Evolutionary conservation across 345 rosid species (phyloP).

Genomic region (Erucastrum elatum): DNA sequence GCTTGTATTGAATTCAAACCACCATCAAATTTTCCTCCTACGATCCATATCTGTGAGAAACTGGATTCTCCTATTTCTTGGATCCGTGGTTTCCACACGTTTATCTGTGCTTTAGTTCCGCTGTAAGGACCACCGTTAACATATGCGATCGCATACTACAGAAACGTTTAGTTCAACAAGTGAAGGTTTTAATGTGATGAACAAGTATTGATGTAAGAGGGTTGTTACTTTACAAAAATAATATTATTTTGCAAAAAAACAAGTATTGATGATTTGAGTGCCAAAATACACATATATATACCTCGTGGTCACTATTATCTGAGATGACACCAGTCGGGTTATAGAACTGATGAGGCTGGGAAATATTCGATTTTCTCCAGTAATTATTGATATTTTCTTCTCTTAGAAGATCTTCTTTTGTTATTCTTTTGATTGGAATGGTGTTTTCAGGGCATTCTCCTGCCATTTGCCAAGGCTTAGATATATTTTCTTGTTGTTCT

Average conservation of each 20-base stretch:
- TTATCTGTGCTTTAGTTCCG: constrained; percentile 57
- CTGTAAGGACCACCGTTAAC: constrained; percentile 17
- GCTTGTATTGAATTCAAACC: constrained; percentile 58
- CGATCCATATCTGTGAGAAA: constrained; percentile 53
- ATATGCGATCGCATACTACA: neutral
- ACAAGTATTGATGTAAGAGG: neutral
- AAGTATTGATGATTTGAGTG: neutral
- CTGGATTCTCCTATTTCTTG: constrained; percentile 51
- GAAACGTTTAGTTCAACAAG: neutral
- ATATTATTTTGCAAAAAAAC: neutral
- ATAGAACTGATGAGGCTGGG: neutral
- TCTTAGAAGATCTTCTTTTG: constrained; percentile 7
- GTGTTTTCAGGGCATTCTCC: constrained; percentile 4
- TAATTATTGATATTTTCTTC: neutral
- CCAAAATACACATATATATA: neutral
- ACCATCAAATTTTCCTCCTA: constrained; percentile 43
- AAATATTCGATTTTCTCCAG: neutral
- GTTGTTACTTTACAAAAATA: too few relatives aligned
- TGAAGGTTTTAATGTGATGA: neutral
- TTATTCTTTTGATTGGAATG: constrained; percentile 5
- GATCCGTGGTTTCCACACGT: constrained; percentile 57
- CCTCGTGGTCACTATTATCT: neutral
- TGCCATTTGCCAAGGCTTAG: neutral
- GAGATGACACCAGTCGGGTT: neutral
- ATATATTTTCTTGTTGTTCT: neutral